Evolutionary conservation across 2,329 filamentous ascomycete genomes (phyloP).

Genomic region (Phialophora verrucosa): DNA sequence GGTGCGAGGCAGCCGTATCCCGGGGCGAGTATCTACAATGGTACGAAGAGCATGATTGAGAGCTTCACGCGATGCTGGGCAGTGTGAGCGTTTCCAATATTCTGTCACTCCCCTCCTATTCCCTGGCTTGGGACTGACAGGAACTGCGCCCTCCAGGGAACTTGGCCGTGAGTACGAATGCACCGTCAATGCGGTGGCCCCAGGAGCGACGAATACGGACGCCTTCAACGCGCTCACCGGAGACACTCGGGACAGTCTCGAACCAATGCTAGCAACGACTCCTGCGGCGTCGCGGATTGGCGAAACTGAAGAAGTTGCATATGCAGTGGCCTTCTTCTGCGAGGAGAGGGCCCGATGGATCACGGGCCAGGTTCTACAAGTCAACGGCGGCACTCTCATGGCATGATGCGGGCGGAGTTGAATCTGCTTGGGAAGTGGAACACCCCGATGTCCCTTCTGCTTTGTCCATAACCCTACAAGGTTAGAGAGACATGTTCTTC

Average conservation of each 20-base stretch:
- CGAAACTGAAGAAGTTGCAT: constrained; percentile 57
- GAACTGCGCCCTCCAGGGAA: constrained; percentile 5
- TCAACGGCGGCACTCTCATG: constrained; percentile 26
- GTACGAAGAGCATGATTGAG: constrained; percentile 59
- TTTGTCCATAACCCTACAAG: too few species aligned
- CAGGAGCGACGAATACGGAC: constrained; percentile 20
- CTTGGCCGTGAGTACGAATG: constrained; percentile 25
- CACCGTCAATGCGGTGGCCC: constrained; percentile 21
- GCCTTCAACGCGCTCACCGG: constrained; percentile 17
- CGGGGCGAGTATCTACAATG: constrained; percentile 54
- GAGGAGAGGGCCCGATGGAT: constrained; percentile 25
- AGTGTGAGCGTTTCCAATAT: constrained; percentile 6
- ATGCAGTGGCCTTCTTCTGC: constrained; percentile 53
- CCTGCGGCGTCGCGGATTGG: constrained; percentile 46
- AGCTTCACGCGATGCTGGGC: constrained; percentile 55
- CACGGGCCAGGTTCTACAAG: constrained; percentile 17
- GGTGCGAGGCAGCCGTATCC: constrained; percentile 23
- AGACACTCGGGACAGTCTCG: constrained; percentile 4
- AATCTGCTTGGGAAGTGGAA: not conserved
- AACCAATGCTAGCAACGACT: constrained; percentile 23
- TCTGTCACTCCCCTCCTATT: not conserved
- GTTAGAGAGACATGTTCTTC: too few species aligned
- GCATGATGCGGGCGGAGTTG: constrained; percentile 1
- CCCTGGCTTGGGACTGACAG: not conserved
- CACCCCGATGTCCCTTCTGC: not conserved